Base-by-base conservation (phyloP, 2,329 filamentous ascomycete species). In the Tothia fuscella region DNA sequence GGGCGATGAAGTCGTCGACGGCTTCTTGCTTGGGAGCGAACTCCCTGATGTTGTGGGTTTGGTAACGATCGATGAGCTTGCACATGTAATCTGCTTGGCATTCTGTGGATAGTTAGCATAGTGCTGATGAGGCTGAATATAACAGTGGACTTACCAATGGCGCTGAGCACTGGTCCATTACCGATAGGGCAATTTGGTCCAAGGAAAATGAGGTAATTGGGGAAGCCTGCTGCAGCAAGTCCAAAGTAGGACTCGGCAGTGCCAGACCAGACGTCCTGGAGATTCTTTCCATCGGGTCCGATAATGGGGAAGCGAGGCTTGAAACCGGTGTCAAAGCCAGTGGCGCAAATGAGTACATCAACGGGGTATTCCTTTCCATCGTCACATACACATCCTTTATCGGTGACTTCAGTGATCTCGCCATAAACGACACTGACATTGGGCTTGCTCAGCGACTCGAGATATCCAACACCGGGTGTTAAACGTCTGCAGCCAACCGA, bases 1-100 rank as follows among this genome's bases (percentile, higher is more conserved):
- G 61, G 3, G 56, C 56, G 43, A 67, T 61, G 52, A 76, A 75
- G 46, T 74, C 72, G 9, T 56, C 53, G 6, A 73, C 64, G 1
- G 64, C 67, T 14, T 62, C 61, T 1, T 56, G 50, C 49, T 68
- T 69, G 9, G 71, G 63, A 6, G 61, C 52, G 30, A 70, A 63
- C 4, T 61, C 56, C 4, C 53, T 51, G 42, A 72, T 66, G 51
- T 67, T 62, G 50, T 69, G 57, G 3, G 62, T 67, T 51, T 71
- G 64, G 48, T 63, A 67, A 29, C 66, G 63, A 53, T 70, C 63
- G 44, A 74, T 62, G 29, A 70, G 51, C 47, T 67, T 65, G 48
- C 65, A 61, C 47, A 71, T 63, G 55, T 69, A 72, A 47, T 72
- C 67, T 33, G 42, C 42, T 31, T 69, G 61, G 39, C 60, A 57